These are phyloP conservation scores for Talaromyces sp. DNA, from an alignment of 2,329 filamentous ascomycete species.

Conservation along the genomic window DNA sequence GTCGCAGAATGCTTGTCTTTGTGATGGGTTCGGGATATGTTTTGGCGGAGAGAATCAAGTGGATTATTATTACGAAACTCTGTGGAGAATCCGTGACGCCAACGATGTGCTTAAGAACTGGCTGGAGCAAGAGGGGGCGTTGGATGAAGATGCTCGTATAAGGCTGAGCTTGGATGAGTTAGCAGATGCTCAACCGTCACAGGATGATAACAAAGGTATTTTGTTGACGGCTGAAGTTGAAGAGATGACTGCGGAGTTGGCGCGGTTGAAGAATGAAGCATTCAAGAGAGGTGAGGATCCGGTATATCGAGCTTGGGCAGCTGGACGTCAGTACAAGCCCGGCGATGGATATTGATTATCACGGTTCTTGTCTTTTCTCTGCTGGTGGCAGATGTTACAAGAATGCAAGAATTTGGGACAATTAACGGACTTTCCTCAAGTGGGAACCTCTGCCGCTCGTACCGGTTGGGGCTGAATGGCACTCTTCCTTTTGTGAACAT, in stretches of 20 bases:
- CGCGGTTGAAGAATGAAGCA: conserved; percentile 6
- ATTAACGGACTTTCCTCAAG: too few species aligned
- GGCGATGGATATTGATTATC: conserved; percentile 4
- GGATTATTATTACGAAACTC: conserved; percentile 45
- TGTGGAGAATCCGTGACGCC: conserved; percentile 37
- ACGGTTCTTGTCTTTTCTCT: background rate
- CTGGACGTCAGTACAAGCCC: conserved; percentile 1
- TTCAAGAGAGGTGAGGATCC: conserved; percentile 8
- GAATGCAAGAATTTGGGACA: too few species aligned
- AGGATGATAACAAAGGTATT: conserved; percentile 5
- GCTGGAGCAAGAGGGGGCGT: conserved; percentile 28
- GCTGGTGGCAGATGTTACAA: too few species aligned
- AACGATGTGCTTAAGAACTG: conserved; percentile 35
- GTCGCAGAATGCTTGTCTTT: conserved; percentile 55
- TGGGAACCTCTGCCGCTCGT: too few species aligned
- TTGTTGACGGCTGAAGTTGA: conserved; percentile 7
- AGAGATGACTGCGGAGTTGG: conserved; percentile 11
- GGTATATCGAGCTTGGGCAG: conserved; percentile 2
- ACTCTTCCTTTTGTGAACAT: too few species aligned
- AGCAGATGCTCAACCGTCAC: background rate
- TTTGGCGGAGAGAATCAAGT: conserved; percentile 50
- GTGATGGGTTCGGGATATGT: conserved; percentile 60
- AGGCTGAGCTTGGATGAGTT: conserved; percentile 10
- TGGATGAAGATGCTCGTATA: conserved; percentile 13
- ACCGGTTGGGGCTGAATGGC: too few species aligned